These are phyloP conservation scores for Coleophoma crateriformis DNA, from an alignment of 2,329 filamentous ascomycete genomes.

Conservation along the genomic window DNA sequence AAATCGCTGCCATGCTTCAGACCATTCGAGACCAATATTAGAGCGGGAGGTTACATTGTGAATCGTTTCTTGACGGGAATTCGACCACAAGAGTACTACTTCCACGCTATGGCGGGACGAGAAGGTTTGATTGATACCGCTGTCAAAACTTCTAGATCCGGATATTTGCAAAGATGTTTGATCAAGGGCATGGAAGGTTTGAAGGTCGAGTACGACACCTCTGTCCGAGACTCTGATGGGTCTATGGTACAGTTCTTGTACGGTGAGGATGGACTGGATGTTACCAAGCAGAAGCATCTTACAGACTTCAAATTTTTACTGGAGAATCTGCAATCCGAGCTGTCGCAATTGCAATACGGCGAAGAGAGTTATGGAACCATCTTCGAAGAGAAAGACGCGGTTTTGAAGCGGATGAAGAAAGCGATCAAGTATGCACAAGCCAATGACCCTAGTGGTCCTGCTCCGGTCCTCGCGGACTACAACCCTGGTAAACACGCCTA, in stretches of 20 bases:
- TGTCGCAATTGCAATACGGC: constrained; percentile 68
- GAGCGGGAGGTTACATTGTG: constrained; percentile 89
- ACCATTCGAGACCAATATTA: constrained; percentile 81
- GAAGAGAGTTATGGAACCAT: constrained; percentile 48
- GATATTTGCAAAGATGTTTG: constrained; percentile 92
- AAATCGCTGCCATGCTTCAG: constrained; percentile 94
- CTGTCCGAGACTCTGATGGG: constrained; percentile 90
- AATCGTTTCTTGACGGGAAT: constrained; percentile 98
- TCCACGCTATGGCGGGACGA: constrained; percentile 98
- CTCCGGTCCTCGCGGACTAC: constrained; percentile 69
- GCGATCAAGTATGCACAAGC: constrained; percentile 67
- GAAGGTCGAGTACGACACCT: constrained; percentile 86
- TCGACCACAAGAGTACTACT: constrained; percentile 95
- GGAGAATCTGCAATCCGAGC: constrained; percentile 76
- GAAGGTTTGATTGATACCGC: constrained; percentile 98
- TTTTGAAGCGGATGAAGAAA: constrained; percentile 69
- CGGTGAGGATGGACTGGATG: constrained; percentile 91
- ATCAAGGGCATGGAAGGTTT: constrained; percentile 99
- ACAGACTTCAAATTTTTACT: constrained; percentile 86
- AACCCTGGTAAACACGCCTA: constrained; percentile 75
- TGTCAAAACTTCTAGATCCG: constrained; percentile 95
- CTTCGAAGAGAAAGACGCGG: constrained; percentile 58
- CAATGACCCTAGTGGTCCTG: constrained; percentile 45
- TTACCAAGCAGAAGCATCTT: constrained; percentile 89
- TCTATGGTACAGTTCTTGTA: constrained; percentile 93